These are phyloP conservation scores for Lasiosphaeria miniovina DNA, from an alignment of 495 filamentous ascomycete genomes.

Conservation along the genomic window DNA sequence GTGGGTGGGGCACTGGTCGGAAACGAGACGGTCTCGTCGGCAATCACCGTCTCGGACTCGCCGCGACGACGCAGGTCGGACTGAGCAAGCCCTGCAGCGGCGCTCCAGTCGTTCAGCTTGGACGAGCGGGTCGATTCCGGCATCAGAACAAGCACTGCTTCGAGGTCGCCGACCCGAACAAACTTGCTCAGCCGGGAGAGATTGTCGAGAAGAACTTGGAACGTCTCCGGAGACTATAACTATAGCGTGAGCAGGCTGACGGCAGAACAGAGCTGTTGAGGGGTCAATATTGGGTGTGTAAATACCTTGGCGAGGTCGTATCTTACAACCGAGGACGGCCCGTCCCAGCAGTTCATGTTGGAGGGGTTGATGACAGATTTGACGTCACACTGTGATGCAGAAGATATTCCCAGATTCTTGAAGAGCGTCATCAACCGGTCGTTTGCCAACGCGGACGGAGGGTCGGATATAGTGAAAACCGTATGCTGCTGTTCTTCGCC, in stretches of 20 bases:
- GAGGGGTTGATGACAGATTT: slow-evolving; percentile 41
- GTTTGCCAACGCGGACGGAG: slow-evolving; percentile 37
- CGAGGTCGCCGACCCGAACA: slow-evolving; percentile 37
- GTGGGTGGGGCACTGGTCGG: slow-evolving; percentile 19
- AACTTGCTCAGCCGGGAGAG: slow-evolving; percentile 33
- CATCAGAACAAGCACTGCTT: slow-evolving; percentile 45
- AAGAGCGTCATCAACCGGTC: slow-evolving; percentile 32
- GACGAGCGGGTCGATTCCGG: slow-evolving; percentile 39
- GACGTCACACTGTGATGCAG: slow-evolving; percentile 34
- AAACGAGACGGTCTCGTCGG: slow-evolving; percentile 18
- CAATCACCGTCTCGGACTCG: slow-evolving; percentile 32
- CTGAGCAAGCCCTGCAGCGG: slow-evolving; percentile 24
- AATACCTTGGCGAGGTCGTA: slow-evolving; percentile 42
- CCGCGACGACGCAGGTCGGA: slow-evolving; percentile 38
- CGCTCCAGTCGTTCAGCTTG: slow-evolving; percentile 31
- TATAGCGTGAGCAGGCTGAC: neutral
- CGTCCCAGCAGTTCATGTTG: slow-evolving; percentile 44
- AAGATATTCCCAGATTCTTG: slow-evolving; percentile 23
- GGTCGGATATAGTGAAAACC: slow-evolving; percentile 42
- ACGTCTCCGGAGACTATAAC: slow-evolving; percentile 28
- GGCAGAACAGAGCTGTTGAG: neutral
- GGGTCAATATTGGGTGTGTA: neutral
- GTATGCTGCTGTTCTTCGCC: slow-evolving; percentile 29
- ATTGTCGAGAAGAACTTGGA: slow-evolving; percentile 31
- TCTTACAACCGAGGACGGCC: slow-evolving; percentile 40